These are phyloP conservation scores for Lichenothelia convexa DNA, from an alignment of 495 filamentous ascomycete genomes.

Conservation along the genomic window DNA sequence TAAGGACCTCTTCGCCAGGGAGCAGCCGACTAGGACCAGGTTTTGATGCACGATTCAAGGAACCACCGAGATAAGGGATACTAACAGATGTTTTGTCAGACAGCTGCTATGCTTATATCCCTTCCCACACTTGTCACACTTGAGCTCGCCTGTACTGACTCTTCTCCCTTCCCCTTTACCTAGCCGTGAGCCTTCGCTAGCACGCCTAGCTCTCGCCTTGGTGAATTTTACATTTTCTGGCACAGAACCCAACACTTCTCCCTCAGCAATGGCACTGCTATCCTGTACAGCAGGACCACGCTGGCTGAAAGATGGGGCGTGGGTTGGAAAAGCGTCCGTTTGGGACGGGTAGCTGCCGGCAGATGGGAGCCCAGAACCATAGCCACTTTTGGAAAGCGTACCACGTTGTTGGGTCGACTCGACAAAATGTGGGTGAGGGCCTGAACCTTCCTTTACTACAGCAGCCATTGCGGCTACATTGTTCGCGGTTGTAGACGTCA, in stretches of 20 bases:
- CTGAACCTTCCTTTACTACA: conserved; percentile 34
- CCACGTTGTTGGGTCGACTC: conserved; percentile 22
- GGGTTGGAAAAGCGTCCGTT: conserved; percentile 21
- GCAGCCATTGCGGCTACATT: conserved; percentile 63
- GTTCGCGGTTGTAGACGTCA: conserved; percentile 52
- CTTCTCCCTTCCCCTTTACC: conserved; percentile 59
- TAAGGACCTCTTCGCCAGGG: too few species aligned
- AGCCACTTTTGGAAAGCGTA: conserved; percentile 13
- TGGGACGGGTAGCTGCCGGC: conserved; percentile 13
- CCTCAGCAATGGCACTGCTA: conserved; percentile 30
- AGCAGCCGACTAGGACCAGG: too few species aligned
- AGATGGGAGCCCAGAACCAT: conserved; percentile 10
- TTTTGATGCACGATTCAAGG: too few species aligned
- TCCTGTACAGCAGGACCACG: conserved; percentile 10
- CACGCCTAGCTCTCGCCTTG: conserved; percentile 58
- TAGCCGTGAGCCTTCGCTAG: conserved; percentile 70
- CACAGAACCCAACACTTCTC: conserved; percentile 19
- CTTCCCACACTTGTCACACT: conserved; percentile 97
- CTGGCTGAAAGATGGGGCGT: conserved; percentile 13
- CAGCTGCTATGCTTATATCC: conserved; percentile 99
- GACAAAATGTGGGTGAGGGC: conserved; percentile 28
- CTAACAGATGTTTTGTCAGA: conserved; percentile 99
- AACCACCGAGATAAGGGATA: too few species aligned
- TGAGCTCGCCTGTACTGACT: conserved; percentile 59
- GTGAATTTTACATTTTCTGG: conserved; percentile 21